phyloP scores from a whole-genome alignment of 768 basidiomycete genomes.

The Pisolithus albus region DNA sequence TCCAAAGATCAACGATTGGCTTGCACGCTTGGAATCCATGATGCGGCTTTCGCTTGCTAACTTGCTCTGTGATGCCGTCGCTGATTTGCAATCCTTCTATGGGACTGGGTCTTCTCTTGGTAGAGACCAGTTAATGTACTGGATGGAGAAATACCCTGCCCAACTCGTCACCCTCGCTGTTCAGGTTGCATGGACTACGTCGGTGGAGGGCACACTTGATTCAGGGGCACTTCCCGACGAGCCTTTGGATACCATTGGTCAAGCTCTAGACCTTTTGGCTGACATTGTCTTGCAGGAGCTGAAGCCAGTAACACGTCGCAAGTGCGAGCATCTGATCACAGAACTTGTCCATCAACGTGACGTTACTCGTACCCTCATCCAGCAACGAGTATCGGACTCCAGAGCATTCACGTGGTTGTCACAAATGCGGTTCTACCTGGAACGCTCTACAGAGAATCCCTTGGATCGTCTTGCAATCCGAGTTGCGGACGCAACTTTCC shows the following conservation, averaged over 20 bases:
- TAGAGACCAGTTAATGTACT: conserved; percentile 66
- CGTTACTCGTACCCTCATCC: conserved; percentile 75
- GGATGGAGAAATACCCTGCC: conserved; percentile 94
- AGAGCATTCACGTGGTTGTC: conserved; percentile 89
- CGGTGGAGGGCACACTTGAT: conserved; percentile 69
- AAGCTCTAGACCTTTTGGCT: conserved; percentile 90
- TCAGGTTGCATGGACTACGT: conserved; percentile 90
- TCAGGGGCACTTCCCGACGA: conserved; percentile 47
- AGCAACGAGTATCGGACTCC: conserved; percentile 54
- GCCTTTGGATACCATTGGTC: conserved; percentile 66
- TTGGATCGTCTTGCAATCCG: conserved; percentile 74
- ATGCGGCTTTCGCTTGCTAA: conserved; percentile 88
- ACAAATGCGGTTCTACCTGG: conserved; percentile 97
- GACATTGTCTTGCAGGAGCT: conserved; percentile 93
- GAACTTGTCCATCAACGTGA: conserved; percentile 98
- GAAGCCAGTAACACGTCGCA: conserved; percentile 83
- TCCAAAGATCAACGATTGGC: conserved; percentile 99
- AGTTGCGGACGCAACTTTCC: conserved; percentile 88
- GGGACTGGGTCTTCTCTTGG: conserved; percentile 53
- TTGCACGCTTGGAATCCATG: conserved; percentile 83
- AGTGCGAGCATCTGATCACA: conserved; percentile 98
- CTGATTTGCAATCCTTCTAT: conserved; percentile 77
- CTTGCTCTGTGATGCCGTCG: conserved; percentile 71
- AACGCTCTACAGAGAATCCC: conserved; percentile 61
- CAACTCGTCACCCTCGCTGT: conserved; percentile 94